Conservation (phyloP, 2,329 filamentous ascomycete species). For the Tolypocladium tropicale region DNA sequence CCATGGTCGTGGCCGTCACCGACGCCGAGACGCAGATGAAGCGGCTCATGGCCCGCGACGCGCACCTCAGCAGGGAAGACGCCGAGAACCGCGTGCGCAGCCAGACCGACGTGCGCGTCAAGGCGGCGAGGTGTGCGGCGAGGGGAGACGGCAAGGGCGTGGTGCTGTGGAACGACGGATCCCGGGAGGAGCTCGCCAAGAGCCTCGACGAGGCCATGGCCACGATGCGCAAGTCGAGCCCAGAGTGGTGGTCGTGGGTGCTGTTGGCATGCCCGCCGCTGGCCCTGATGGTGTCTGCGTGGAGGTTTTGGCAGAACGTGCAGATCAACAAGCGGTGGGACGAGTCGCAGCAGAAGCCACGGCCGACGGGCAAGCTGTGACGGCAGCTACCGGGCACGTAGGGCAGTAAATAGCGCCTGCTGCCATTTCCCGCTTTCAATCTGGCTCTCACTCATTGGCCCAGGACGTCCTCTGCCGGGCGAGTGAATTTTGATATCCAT, state of each 20-base stretch:
- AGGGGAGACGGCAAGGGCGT: constrained; percentile 56
- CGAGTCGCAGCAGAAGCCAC: constrained; percentile 33
- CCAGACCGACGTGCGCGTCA: constrained; percentile 77
- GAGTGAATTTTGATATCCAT: not conserved
- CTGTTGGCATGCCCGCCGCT: constrained; percentile 63
- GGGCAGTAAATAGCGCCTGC: not conserved
- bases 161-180: constrained; percentile 85
- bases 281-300: constrained; percentile 56
- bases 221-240: constrained; percentile 52
- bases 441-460: not conserved
- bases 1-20: constrained; percentile 76
- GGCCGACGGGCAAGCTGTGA: constrained; percentile 14
- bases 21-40: constrained; percentile 77
- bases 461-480: not conserved
- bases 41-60: constrained; percentile 63
- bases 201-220: constrained; percentile 58
- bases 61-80: constrained; percentile 72
- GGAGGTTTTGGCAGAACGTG: constrained; percentile 64
- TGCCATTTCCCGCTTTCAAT: not conserved
- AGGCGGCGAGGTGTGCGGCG: constrained; percentile 64
- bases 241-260: constrained; percentile 75
- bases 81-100: constrained; percentile 77
- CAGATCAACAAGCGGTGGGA: constrained; percentile 63
- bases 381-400: too few relatives aligned
- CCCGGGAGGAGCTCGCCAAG: constrained; percentile 55